These are phyloP conservation scores for Nemania diffusa DNA, from an alignment of 2,329 filamentous ascomycete genomes.

Conservation along the genomic window DNA sequence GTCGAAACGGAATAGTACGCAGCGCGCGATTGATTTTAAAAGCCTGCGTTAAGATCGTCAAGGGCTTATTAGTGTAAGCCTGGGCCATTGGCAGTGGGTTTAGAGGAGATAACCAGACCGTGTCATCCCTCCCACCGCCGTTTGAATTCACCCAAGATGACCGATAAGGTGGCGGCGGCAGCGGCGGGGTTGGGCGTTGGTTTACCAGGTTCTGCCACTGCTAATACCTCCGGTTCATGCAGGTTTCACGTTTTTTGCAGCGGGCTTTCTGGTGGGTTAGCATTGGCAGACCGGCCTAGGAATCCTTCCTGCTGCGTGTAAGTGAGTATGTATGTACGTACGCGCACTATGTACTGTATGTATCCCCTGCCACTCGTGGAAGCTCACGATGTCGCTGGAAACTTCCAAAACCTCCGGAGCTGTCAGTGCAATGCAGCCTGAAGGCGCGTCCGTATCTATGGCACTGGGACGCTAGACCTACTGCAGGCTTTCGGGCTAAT, in stretches of 20 bases:
- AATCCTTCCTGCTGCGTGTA: too few relatives aligned
- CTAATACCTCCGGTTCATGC: conserved; percentile 34
- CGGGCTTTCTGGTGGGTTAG: not conserved
- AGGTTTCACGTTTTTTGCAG: conserved; percentile 27
- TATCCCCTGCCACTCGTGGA: conserved; percentile 10
- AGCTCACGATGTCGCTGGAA: conserved; percentile 30
- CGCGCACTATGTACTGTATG: not conserved
- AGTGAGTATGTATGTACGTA: too few relatives aligned
- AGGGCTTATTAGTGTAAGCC: conserved; percentile 18
- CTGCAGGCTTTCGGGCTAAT: conserved; percentile 19
- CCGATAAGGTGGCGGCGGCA: conserved; percentile 21
- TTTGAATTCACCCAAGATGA: conserved; percentile 5
- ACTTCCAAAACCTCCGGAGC: conserved; percentile 24
- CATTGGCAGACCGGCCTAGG: not conserved
- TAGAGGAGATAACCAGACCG: conserved; percentile 11
- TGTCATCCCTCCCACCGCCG: conserved; percentile 26
- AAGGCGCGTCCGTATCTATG: conserved; percentile 31
- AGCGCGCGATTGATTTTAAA: conserved; percentile 12
- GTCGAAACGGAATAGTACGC: conserved; percentile 23
- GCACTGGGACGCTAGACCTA: conserved; percentile 29
- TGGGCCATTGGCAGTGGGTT: conserved; percentile 1
- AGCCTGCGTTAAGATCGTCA: conserved; percentile 23
- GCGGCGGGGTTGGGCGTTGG: conserved; percentile 10
- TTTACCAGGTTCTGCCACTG: conserved; percentile 21
- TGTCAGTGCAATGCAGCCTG: conserved; percentile 22